phyloP scores from a whole-genome alignment of 495 filamentous ascomycete species.

The Chlorociboria aeruginascens region DNA sequence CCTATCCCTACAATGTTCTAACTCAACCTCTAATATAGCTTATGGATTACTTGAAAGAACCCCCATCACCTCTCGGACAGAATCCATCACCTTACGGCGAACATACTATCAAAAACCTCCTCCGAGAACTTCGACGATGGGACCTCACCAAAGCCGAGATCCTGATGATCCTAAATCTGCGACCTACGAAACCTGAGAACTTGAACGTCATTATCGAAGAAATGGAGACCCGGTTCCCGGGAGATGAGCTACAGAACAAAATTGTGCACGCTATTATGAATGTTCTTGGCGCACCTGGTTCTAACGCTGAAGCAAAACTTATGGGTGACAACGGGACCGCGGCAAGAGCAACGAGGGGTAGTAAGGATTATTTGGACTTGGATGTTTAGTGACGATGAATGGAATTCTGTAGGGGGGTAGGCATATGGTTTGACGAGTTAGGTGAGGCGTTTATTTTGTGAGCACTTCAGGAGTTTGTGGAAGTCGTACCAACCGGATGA shows the following conservation, averaged over 20 bases:
- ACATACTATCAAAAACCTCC: conserved; percentile 25
- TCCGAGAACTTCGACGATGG: conserved; percentile 31
- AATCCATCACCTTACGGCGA: conserved; percentile 17
- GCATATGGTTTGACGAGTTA: too few species aligned
- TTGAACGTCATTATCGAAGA: conserved; percentile 38
- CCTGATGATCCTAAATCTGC: conserved; percentile 50
- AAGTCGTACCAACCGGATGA: too few species aligned
- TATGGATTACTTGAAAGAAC: conserved; percentile 20
- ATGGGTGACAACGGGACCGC: conserved; percentile 17
- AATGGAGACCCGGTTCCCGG: conserved; percentile 31
- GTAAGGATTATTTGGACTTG: too few species aligned
- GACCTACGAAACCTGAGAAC: conserved; percentile 27
- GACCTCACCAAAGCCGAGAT: conserved; percentile 50
- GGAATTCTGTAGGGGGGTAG: too few species aligned
- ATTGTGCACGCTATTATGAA: conserved; percentile 27
- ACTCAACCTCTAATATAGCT: conserved; percentile 8
- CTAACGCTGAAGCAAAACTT: conserved; percentile 17
- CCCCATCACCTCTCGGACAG: conserved; percentile 20
- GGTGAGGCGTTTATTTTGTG: too few species aligned
- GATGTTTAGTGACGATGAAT: too few species aligned
- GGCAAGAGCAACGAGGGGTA: neutral
- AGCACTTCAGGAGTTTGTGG: too few species aligned
- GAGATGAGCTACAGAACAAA: conserved; percentile 21
- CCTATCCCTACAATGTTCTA: neutral
- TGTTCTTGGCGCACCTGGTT: conserved; percentile 22